Evolutionary conservation across 2,329 filamentous ascomycete genomes (phyloP), one percentile per base, ranked within the genome.

Genomic region (Dactylellina parvicollis): DNA sequence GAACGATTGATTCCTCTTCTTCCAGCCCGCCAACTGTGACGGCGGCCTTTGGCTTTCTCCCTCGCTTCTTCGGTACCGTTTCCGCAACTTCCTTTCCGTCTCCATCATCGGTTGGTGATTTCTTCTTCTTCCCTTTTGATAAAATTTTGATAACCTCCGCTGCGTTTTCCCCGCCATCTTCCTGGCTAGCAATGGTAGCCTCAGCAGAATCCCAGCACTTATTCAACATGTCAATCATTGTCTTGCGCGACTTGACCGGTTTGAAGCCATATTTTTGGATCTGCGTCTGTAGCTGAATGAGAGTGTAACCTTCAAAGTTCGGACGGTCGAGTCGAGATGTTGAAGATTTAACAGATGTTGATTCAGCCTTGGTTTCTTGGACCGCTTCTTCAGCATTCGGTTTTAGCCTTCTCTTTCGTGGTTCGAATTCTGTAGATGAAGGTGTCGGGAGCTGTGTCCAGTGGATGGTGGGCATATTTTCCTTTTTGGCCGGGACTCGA

Each of bases 181-280:
- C 36, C 22, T 49, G 60, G 9, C 46, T 50, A 2, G 66, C 57
- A 12, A 24, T 50, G 1, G 52, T 64, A 7, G 20, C 36, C 38
- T 67, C 70, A 10, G 55, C 61, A 2, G 60, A 66, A 42, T 74
- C 70, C 70, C 70, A 74, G 30, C 70, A 74, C 3, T 26, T 20
- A 40, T 74, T 67, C 20, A 74, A 16, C 22, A 74, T 74, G 14
- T 67, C 42, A 30, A 74, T 62, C 70, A 74, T 74, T 14, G 54
- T 66, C 4, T 74, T 67, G 9, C 70, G 46, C n/a, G 70, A 74
- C 22, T 74, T 74, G 4, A 74, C 56, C 4, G 70, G 46, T 42
- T 74, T 74, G 49, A 49, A 74, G 3, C 70, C 70, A 40, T 74
- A 74, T 26, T 74, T 44, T 49, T 57, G 28, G 10, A 74, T 61